These are phyloP conservation scores for Hansenula lynferdii DNA, from an alignment of 1,139 yeast species.

Conservation along the genomic window DNA sequence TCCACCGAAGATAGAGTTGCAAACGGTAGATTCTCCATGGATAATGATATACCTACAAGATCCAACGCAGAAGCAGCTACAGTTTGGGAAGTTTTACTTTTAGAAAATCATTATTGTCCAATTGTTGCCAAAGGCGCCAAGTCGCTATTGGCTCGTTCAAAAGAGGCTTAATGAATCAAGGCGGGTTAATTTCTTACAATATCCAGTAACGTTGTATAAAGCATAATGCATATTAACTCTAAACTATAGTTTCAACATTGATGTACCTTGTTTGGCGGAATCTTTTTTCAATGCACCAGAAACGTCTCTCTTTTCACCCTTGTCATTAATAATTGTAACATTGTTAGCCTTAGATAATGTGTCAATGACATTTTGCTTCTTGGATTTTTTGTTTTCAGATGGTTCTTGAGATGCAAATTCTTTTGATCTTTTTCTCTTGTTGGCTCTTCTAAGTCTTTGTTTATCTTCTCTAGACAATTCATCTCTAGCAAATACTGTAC, in stretches of 20 bases:
- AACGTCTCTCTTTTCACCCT: constrained; percentile 73
- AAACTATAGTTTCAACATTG: constrained; percentile 26
- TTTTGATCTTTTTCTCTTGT: constrained; percentile 74
- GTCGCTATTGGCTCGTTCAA: constrained; percentile 32
- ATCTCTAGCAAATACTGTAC: constrained; percentile 75
- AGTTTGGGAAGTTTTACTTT: constrained; percentile 78
- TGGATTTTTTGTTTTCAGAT: constrained; percentile 42
- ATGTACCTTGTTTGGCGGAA: constrained; percentile 20
- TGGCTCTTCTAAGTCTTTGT: constrained; percentile 80
- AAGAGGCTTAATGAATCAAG: constrained; percentile 21
- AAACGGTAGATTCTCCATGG: constrained; percentile 67
- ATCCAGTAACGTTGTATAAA: no score
- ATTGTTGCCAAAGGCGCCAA: constrained; percentile 56
- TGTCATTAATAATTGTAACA: constrained; percentile 72
- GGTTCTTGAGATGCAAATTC: constrained; percentile 32
- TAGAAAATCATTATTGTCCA: constrained; percentile 81
- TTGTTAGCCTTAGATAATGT: constrained; percentile 73
- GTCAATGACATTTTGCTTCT: constrained; percentile 61
- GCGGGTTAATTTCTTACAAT: no score
- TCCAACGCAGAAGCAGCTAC: constrained; percentile 85
- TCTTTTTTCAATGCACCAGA: constrained; percentile 60
- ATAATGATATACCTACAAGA: constrained; percentile 64
- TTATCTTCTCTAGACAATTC: constrained; percentile 86
- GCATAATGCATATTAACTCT: no score
- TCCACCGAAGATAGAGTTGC: constrained; percentile 86